phyloP scores from a whole-genome alignment of 192 early-diverging fungal genomes.

The Cladochytrium replicatum region DNA sequence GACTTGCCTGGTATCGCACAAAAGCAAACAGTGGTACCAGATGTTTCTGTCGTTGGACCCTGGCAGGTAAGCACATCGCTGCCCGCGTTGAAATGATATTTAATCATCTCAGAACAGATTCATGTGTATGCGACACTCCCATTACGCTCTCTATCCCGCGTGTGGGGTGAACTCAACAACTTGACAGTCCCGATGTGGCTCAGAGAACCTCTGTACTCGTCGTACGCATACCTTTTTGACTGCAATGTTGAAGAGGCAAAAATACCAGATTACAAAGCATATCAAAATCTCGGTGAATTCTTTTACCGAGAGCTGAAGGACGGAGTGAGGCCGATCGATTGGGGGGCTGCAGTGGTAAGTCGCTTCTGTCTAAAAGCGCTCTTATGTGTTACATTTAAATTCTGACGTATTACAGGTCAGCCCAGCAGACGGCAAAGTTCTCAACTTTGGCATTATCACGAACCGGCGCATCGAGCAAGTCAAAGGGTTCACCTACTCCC shows the following conservation, averaged over 20 bases:
- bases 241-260: conserved; percentile 94
- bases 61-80: no score
- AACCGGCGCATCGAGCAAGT: conserved; percentile 79
- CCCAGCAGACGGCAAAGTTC: conserved; percentile 83
- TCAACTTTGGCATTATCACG: conserved; percentile 79
- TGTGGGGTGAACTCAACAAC: conserved; percentile 84
- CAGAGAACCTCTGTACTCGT: conserved; percentile 59
- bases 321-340: conserved; percentile 63
- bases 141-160: conserved; percentile 75
- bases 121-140: conserved; percentile 80
- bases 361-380: not conserved
- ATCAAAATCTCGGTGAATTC: conserved; percentile 79
- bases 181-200: conserved; percentile 70
- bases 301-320: conserved; percentile 86
- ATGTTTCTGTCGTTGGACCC: no score
- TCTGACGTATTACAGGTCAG: conserved; percentile 40
- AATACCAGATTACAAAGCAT: conserved; percentile 63
- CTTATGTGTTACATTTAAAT: not conserved
- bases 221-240: conserved; percentile 78
- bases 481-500: conserved; percentile 85
- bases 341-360: conserved; percentile 53
- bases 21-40: no score
- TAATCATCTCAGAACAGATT: no score
- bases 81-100: no score
- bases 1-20: no score